Evolutionary conservation across 2,329 filamentous ascomycete genomes (phyloP), one percentile per base, ranked within the genome.

Genomic region (Diaporthe eres): DNA sequence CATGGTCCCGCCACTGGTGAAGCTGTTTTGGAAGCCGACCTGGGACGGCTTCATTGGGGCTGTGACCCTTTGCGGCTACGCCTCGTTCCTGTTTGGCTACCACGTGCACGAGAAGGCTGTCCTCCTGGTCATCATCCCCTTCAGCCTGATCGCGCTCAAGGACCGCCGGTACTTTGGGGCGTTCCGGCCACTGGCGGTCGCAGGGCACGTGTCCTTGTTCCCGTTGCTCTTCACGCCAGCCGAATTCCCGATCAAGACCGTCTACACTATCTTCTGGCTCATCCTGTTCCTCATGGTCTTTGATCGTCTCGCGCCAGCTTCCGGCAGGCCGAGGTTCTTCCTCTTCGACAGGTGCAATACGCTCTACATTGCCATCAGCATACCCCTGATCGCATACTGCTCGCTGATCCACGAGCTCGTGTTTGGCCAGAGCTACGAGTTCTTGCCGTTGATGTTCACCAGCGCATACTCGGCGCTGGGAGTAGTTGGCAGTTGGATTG

Each of bases 21-120:
- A 95, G 84, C 91, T 98, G 53, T 98, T 98, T 86, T 82, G 91
- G 61, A 88, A 90, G 70, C 95, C 95, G 2, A 95, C 91, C 0
- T 98, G 95, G 94, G 94, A 98, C 77, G 94, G 91, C 74, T 98
- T 99, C 82, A 90, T 98, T 57, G 95, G 95, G 4, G 93, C 95
- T 0, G 90, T 98, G 60, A 98, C 96, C 0, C 91, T 98, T 22
- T 98, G 97, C 81, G 97, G 95, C 75, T 99, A 98, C 82, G 94
- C 96, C 0, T 98, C 96, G 0, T 99, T 99, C 86, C 89, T 99
- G 13, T 98, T 98, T 80, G 96, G 97, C 74, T 99, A 96, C 95
- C 97, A 99, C 82, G 97, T 99, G 12, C 97, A 99, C 81, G 97
- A 99, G 83, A 99, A 99, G 85, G 97, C 97, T 1, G 94, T 99